Evolutionary conservation across 306 rosid species (phyloP), one percentile per base, ranked within the genome.

Genomic region (Sechiopsis laciniata): DNA sequence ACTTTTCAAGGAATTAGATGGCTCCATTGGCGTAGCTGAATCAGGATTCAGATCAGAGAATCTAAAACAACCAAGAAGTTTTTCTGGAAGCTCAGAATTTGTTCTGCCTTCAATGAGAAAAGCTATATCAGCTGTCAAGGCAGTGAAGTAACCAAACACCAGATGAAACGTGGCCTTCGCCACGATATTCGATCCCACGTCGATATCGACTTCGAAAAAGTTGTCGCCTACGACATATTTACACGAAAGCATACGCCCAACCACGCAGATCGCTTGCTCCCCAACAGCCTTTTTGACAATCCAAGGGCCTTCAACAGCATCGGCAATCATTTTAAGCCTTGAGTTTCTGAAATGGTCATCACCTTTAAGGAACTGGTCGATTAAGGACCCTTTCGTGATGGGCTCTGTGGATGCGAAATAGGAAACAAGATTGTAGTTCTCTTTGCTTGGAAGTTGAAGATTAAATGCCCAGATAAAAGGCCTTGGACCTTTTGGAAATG

Each of bases 381-480:
- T 74, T 71, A 93, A 78, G 4, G 96, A 88, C 9, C 93, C 96
- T 75, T 83, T 82, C 2, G 75, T 72, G 26, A 81, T 60, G 68
- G 93, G 90, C 62, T 86, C 85, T 74, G 71, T 68, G 40, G 78
- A 58, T 19, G 87, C 79, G 46, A 93, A 90, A 78, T 93, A 93
- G 22, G 90, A 86, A 58, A 90, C 90, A 0, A 86, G 90, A 55
- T 89, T 83, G 57, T 88, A 90, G 78, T 87, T 87, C 59, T 90
- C 96, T 82, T 88, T 93, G 79, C 77, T 79, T 0, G 95, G 96
- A 69, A 90, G 80, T 86, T 93, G 97, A 72, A 93, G 85, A 84
- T 90, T 92, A 76, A 90, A 90, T 29, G 91, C 98, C 98, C 98
- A 93, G 57, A 89, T 75, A 45, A 93, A 88, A 72, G 98, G 98